A percentile compares a stretch with the other conserved stretches of the same genome.
Evolutionary conservation across 177 flowering plant species (phyloP).

Genomic region (Tripterygium wilfordii): DNA sequence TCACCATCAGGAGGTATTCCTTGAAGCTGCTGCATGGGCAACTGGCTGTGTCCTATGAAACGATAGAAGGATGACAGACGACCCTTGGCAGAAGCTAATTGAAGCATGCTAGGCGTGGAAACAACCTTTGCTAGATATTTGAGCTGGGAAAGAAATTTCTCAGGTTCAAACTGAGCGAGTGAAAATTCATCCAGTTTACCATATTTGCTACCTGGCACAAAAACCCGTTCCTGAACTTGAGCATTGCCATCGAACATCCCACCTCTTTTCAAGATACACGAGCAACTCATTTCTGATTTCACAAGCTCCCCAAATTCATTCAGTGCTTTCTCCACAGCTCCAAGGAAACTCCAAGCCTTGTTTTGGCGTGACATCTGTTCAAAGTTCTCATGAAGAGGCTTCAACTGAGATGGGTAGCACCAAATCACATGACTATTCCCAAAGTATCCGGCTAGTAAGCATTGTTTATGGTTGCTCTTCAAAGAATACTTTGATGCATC

Average conservation of each 20-base stretch:
- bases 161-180: slow-evolving; percentile 38
- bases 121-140: slow-evolving; percentile 32
- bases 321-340: slow-evolving; percentile 53
- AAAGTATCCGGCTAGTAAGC: slow-evolving; percentile 39
- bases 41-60: slow-evolving; percentile 41
- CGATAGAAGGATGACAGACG: slow-evolving; percentile 46
- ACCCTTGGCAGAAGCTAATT: slow-evolving; percentile 27
- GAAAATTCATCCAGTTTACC: slow-evolving; percentile 27
- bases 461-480: slow-evolving; percentile 19
- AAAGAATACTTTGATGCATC: slow-evolving; percentile 27
- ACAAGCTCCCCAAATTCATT: slow-evolving; percentile 42
- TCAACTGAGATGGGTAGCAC: slow-evolving; percentile 50
- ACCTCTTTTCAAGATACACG: slow-evolving; percentile 29
- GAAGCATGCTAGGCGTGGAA: slow-evolving; percentile 29
- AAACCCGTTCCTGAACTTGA: slow-evolving; percentile 17
- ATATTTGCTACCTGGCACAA: slow-evolving; percentile 10
- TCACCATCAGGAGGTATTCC: slow-evolving; percentile 18
- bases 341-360: slow-evolving; percentile 40
- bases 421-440: slow-evolving; percentile 45
- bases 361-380: slow-evolving; percentile 30
- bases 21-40: slow-evolving; percentile 35
- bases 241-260: slow-evolving; percentile 11
- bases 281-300: slow-evolving; percentile 50
- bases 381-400: slow-evolving; percentile 45
- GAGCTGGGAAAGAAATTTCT: slow-evolving; percentile 27